Conservation (phyloP, 139 green algal species). For the Astrephomene gubernaculifera region DNA sequence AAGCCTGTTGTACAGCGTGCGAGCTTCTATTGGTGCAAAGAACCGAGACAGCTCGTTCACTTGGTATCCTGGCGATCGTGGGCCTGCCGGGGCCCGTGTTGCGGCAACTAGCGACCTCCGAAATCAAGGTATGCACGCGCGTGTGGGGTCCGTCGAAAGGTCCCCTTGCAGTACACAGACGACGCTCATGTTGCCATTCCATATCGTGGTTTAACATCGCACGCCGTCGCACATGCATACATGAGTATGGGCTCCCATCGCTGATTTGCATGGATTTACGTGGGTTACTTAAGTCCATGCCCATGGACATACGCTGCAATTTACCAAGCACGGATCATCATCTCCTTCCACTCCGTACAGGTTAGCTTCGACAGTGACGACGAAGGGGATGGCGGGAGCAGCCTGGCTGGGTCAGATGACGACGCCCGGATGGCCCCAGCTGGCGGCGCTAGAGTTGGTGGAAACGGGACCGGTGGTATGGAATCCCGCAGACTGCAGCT, state of each 20-base stretch:
- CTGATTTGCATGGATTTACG: no score
- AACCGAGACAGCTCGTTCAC: conserved; percentile 28
- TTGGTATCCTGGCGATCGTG: conserved; percentile 34
- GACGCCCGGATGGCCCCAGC: background rate
- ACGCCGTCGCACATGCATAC: no score
- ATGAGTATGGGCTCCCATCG: no score
- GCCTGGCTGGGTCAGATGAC: background rate
- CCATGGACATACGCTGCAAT: no score
- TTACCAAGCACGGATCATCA: background rate
- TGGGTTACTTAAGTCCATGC: no score
- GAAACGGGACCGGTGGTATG: no score
- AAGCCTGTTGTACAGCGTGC: conserved; percentile 9
- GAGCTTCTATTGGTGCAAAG: conserved; percentile 30
- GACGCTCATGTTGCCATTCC: no score
- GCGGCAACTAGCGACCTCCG: background rate
- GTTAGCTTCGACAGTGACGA: conserved; percentile 11
- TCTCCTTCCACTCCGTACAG: background rate
- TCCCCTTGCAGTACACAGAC: no score
- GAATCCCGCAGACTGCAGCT: no score
- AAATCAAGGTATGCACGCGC: conserved; percentile 6
- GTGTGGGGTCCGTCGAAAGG: background rate
- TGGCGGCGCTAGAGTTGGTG: no score
- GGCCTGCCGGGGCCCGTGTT: conserved; percentile 47
- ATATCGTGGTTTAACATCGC: no score
- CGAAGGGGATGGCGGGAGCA: background rate